These are phyloP conservation scores for Hyphodiscus hymeniophilus DNA, from an alignment of 495 filamentous ascomycete species.

Conservation along the genomic window DNA sequence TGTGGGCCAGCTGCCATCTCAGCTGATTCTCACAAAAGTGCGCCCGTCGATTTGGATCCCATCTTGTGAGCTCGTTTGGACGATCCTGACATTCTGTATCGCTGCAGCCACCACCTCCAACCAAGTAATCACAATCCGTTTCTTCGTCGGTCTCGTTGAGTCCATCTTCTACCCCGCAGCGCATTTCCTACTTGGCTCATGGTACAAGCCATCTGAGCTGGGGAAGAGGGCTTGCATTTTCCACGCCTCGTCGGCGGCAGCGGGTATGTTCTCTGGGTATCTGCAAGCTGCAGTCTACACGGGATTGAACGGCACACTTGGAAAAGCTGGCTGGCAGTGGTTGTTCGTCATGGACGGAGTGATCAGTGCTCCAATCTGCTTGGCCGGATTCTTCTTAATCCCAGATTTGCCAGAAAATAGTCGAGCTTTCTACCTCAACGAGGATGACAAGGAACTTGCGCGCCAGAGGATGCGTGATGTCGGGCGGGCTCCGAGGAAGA, in stretches of 20 bases:
- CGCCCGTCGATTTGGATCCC: constrained; percentile 55
- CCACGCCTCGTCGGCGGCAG: constrained; percentile 19
- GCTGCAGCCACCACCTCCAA: constrained; percentile 36
- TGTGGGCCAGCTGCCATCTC: constrained; percentile 54
- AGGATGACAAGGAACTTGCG: constrained; percentile 18
- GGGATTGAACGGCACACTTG: constrained; percentile 37
- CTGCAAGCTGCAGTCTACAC: constrained; percentile 43
- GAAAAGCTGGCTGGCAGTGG: constrained; percentile 42
- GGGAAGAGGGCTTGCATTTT: constrained; percentile 31
- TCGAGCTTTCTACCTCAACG: constrained; percentile 40
- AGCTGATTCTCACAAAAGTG: constrained; percentile 47
- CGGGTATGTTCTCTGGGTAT: constrained; percentile 38
- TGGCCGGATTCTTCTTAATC: constrained; percentile 36
- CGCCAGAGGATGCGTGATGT: constrained; percentile 38
- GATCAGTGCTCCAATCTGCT: constrained; percentile 34
- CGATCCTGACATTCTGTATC: constrained; percentile 41
- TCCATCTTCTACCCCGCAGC: constrained; percentile 45
- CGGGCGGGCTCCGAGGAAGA: constrained; percentile 26
- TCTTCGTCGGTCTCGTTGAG: constrained; percentile 50
- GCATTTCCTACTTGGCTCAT: constrained; percentile 41
- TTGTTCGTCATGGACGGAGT: constrained; percentile 34
- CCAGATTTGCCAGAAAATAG: constrained; percentile 44
- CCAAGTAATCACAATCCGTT: constrained; percentile 50
- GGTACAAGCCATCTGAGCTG: constrained; percentile 31
- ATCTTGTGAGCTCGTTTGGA: constrained; percentile 34